These are phyloP conservation scores for Pyrenophora tritici-repentis DNA, from an alignment of 2,329 filamentous ascomycete species.

Conservation along the genomic window DNA sequence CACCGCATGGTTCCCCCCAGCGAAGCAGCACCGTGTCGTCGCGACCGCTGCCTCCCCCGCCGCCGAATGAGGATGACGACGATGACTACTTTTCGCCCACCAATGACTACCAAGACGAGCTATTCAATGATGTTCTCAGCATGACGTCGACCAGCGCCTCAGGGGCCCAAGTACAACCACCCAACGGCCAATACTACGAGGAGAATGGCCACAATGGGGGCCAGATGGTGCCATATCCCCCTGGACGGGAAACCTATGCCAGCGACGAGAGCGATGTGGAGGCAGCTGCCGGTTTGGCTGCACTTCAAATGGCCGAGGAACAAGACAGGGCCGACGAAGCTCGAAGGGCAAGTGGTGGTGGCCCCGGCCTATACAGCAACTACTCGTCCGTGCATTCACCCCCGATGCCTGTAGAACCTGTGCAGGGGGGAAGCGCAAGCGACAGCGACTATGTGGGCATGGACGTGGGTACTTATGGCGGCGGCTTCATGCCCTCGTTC, in stretches of 20 bases:
- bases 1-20: slow-evolving; percentile 55
- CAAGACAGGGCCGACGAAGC: slow-evolving; percentile 66
- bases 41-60: slow-evolving; percentile 65
- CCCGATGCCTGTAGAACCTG: slow-evolving; percentile 47
- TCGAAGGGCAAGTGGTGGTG: slow-evolving; percentile 64
- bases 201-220: slow-evolving; percentile 54
- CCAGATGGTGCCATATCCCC: slow-evolving; percentile 48
- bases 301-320: slow-evolving; percentile 82
- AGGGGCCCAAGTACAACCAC: slow-evolving; percentile 37
- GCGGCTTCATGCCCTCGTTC: slow-evolving; percentile 68
- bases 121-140: slow-evolving; percentile 62
- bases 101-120: slow-evolving; percentile 56
- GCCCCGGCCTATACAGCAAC: slow-evolving; percentile 58
- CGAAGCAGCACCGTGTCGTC: slow-evolving; percentile 59
- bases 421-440: slow-evolving; percentile 45
- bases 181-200: slow-evolving; percentile 40
- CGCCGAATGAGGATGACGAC: slow-evolving; percentile 58
- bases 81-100: slow-evolving; percentile 48
- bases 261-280: slow-evolving; percentile 85
- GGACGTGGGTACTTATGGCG: slow-evolving; percentile 76
- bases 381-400: slow-evolving; percentile 49
- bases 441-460: slow-evolving; percentile 74
- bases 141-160: slow-evolving; percentile 46
- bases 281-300: slow-evolving; percentile 79
- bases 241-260: slow-evolving; percentile 34